Evolutionary conservation across 768 basidiomycete species (phyloP), one percentile per base, ranked within the genome.

Genomic region (Gyrodon lividus): DNA sequence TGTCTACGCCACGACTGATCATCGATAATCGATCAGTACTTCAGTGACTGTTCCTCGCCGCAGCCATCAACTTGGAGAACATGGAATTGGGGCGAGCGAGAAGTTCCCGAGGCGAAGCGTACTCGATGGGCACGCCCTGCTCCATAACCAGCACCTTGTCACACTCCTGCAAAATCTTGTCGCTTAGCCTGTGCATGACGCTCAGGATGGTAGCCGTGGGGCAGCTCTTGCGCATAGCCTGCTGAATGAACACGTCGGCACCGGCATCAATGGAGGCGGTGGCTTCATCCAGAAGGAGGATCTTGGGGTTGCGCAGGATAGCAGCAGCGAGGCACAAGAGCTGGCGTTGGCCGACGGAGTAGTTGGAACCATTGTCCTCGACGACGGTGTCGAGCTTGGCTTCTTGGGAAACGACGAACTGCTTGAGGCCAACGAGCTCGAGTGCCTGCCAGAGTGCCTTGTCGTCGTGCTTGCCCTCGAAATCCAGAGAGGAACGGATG

Each of bases 331-430:
- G 84, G 14, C 90, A 89, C 23, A 98, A 66, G 9, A 95, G 71
- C 70, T 97, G 95, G 62, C 82, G 82, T 73, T 98, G 95, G 6
- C 95, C 95, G 37, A 96, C 96, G 57, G 88, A 92, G 56, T 93
- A 70, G 47, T 80, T 85, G 5, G 86, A 82, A 1, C 93, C 93
- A 45, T 79, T 82, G 39, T 77, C 82, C 2, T 92, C 90, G 4
- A 97, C 74, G 37, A 74, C 71, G 0, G 94, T 95, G 51, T 94
- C 89, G 58, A 61, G 63, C 57, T 55, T 96, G 93, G 3, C 91
- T 88, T 20, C 87, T 77, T 3, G 92, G 86, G 41, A 96, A 68
- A 56, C 81, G 83, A 48, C 76, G 69, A 38, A 98, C 74, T 65
- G 92, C 93, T 59, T 94, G 75, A 37, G 63, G 47, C 54, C 77